Base-by-base conservation (phyloP, 768 basidiomycete species). In the Tulasnella sp. region DNA sequence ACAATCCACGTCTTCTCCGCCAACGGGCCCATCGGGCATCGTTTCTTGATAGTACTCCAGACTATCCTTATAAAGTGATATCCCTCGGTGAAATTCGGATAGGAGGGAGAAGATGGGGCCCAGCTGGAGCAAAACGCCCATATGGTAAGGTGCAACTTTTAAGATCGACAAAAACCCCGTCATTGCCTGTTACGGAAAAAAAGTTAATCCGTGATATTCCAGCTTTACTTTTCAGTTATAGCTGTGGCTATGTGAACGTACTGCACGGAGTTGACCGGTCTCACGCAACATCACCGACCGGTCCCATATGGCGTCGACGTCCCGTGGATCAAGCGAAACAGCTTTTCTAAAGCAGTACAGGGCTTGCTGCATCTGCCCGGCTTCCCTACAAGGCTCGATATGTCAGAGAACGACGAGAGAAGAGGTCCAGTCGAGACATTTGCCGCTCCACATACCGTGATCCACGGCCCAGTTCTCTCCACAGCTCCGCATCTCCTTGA, bases 281-380 rank as follows among this genome's bases (percentile, higher is more conserved):
- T 93, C 90, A 79, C 91, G 91, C 1, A 94, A 91, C 15, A 97
- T 86, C 5, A 88, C 86, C 0, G 95, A 94, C 1, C 94, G 88
- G 79, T 98, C 96, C 93, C 94, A 97, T 19, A 94, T 86, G 4
- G 93, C 92, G 77, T 92, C 90, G 19, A 93, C 88, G 79, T 98
- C 96, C 9, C 87, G 86, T 1, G 93, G 92, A 80, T 97, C 91
- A 31, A 93, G 84, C 76, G 87, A 89, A 79, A 91, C 88, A 0
- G 93, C 88, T 81, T 97, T 96, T 0, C 91, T 86, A 81, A 93
- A 93, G 81, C 97, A 99, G 81, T 98, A 98, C 42, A 97, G 82
- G 2, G 94, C 93, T 82, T 98, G 95, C 77, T 95, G 92, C 67
- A 89, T 87, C 77, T 89, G 90, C 1, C 91, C 92, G 34, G 90